Conservation (phyloP, 306 rosid species). For the Vigna angularis region DNA sequence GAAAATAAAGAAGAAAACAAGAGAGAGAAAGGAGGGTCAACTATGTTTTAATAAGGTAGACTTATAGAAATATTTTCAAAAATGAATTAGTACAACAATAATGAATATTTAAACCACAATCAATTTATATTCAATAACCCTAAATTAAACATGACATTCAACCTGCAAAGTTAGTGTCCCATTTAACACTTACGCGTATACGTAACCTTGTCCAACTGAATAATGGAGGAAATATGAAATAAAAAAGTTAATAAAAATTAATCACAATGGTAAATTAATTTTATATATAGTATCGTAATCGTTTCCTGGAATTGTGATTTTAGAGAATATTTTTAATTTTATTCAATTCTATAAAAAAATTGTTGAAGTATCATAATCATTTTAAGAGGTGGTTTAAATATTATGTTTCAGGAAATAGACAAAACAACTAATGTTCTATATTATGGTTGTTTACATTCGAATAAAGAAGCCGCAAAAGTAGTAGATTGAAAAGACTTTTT, state of each 20-base stretch:
- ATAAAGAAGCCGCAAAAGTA: slow-evolving; percentile 3
- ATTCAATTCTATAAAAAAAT: not conserved
- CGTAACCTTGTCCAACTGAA: no score
- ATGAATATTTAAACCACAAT: no score
- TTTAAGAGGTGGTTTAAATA: not conserved
- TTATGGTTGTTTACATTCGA: not conserved
- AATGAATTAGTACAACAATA: no score
- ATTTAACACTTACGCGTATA: no score
- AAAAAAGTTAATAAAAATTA: no score
- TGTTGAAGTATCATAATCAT: not conserved
- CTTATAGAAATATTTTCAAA: no score
- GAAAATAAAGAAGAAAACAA: no score
- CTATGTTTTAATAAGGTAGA: no score
- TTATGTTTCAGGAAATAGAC: not conserved
- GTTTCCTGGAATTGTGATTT: not conserved
- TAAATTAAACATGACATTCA: not conserved
- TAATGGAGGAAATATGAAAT: not conserved
- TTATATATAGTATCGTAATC: not conserved
- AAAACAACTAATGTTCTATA: not conserved
- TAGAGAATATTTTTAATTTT: not conserved
- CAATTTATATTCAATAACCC: no score
- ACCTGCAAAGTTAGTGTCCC: not conserved
- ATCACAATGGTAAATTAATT: not conserved
- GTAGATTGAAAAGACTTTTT: not conserved
- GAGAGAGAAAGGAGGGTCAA: no score